These are phyloP conservation scores for Barnettozyma populi DNA, from an alignment of 805 yeast species.

Conservation along the genomic window DNA sequence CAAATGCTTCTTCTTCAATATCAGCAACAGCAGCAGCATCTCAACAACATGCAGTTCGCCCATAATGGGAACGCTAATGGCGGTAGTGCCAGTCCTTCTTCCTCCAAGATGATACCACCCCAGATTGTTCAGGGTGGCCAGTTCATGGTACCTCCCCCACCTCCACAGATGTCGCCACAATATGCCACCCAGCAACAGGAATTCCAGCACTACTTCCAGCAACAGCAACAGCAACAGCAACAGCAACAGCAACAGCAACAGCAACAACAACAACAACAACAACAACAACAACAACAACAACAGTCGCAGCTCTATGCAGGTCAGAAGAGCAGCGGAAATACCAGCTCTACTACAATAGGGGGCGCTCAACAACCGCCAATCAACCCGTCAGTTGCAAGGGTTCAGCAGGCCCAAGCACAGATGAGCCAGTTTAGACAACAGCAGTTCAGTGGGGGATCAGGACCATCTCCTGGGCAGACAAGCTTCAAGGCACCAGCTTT, in stretches of 20 bases:
- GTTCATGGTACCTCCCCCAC: slow-evolving; percentile 5
- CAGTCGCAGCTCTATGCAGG: slow-evolving; percentile 23
- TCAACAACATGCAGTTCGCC: not conserved
- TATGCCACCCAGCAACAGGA: slow-evolving; percentile 18
- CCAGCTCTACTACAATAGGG: slow-evolving; percentile 1
- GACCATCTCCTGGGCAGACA: slow-evolving; percentile 18
- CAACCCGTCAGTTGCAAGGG: slow-evolving; percentile 24
- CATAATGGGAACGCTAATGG: not conserved
- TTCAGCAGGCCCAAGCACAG: slow-evolving; percentile 39
- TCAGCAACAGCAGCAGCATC: slow-evolving; percentile 8
- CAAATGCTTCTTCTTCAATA: slow-evolving; percentile 8
- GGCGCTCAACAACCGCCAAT: slow-evolving; percentile 6
- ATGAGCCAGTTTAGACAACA: slow-evolving; percentile 47
- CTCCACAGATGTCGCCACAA: slow-evolving; percentile 4
- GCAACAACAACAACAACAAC: slow-evolving; percentile 23
- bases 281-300: slow-evolving; percentile 15
- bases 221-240: slow-evolving; percentile 21
- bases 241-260: slow-evolving; percentile 23
- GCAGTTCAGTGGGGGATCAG: slow-evolving; percentile 10
- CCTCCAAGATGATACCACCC: slow-evolving; percentile 3
- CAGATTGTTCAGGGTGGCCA: not conserved
- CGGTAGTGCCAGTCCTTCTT: not conserved
- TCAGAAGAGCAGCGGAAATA: slow-evolving; percentile 14
- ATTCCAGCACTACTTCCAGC: slow-evolving; percentile 12
- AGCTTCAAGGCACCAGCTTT: slow-evolving; percentile 6